These are phyloP conservation scores for Pezicula radicicola DNA, from an alignment of 2,329 filamentous ascomycete species.

Conservation along the genomic window DNA sequence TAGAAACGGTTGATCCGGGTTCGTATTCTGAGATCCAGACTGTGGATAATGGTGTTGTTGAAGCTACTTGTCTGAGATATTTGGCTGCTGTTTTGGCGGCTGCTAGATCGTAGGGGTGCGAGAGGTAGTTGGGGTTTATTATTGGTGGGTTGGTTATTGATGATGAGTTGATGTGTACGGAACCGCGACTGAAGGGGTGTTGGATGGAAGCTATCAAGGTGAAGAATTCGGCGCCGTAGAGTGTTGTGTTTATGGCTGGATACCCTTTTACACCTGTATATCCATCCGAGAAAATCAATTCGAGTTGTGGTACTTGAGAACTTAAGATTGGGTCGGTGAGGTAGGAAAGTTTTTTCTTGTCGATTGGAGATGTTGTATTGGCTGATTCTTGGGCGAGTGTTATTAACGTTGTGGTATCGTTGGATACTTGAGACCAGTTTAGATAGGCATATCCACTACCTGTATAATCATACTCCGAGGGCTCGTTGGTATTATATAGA, in stretches of 20 bases:
- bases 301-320: constrained; percentile 14
- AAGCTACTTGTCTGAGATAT: constrained; percentile 13
- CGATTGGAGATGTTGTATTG: constrained; percentile 27
- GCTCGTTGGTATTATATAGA: constrained; percentile 11
- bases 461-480: constrained; percentile 19
- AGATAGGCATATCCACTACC: constrained; percentile 36
- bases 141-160: constrained; percentile 36
- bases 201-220: constrained; percentile 47
- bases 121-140: constrained; percentile 54
- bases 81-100: constrained; percentile 16
- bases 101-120: constrained; percentile 47
- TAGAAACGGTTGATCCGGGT: constrained; percentile 11
- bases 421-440: constrained; percentile 35
- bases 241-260: constrained; percentile 6
- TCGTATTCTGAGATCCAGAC: constrained; percentile 19
- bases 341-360: constrained; percentile 37
- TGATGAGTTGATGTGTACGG: constrained; percentile 48
- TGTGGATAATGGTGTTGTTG: constrained; percentile 9
- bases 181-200: constrained; percentile 54
- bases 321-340: constrained; percentile 27
- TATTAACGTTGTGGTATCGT: constrained; percentile 26
- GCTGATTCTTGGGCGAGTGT: constrained; percentile 31
- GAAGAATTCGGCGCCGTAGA: constrained; percentile 17
- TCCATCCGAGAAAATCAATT: constrained; percentile 37
- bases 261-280: constrained; percentile 35